Evolutionary conservation across 1,139 yeast genomes (phyloP).

Genomic region (Pichia norvegensis): DNA sequence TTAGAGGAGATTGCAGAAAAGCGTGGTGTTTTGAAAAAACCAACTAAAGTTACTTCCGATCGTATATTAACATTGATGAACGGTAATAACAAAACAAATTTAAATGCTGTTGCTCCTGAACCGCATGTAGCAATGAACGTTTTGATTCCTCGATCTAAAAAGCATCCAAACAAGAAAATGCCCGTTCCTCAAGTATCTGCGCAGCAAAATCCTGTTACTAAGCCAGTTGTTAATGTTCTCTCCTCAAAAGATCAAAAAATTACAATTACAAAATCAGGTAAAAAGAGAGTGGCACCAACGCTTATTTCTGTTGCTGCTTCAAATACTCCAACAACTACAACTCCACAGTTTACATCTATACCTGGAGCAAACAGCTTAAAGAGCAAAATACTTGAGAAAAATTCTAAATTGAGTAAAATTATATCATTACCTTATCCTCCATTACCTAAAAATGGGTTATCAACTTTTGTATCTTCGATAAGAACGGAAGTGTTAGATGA

Average conservation of each 20-base stretch:
- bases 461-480: constrained; percentile 41
- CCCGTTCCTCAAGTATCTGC: constrained; percentile 16
- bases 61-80: constrained; percentile 38
- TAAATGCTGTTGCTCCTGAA: not conserved
- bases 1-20: constrained; percentile 54
- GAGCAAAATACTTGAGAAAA: constrained; percentile 8
- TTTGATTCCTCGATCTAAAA: constrained; percentile 25
- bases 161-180: constrained; percentile 24
- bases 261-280: constrained; percentile 69
- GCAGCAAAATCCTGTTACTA: not conserved
- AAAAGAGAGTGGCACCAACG: constrained; percentile 79
- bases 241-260: constrained; percentile 35
- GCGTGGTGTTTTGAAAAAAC: constrained; percentile 10
- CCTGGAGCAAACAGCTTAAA: constrained; percentile 1
- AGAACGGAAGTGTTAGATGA: constrained; percentile 24
- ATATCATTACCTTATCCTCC: constrained; percentile 28
- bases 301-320: constrained; percentile 42
- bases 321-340: constrained; percentile 2
- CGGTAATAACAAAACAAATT: constrained; percentile 1
- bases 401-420: constrained; percentile 17
- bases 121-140: constrained; percentile 18
- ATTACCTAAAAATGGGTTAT: constrained; percentile 42
- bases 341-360: constrained; percentile 5
- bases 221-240: constrained; percentile 16
- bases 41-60: constrained; percentile 12